Percentiles rank a stretch among this genome's conserved stretches.
phyloP scores from a whole-genome alignment of 768 basidiomycete genomes.

The Rhizopogon vulgaris region DNA sequence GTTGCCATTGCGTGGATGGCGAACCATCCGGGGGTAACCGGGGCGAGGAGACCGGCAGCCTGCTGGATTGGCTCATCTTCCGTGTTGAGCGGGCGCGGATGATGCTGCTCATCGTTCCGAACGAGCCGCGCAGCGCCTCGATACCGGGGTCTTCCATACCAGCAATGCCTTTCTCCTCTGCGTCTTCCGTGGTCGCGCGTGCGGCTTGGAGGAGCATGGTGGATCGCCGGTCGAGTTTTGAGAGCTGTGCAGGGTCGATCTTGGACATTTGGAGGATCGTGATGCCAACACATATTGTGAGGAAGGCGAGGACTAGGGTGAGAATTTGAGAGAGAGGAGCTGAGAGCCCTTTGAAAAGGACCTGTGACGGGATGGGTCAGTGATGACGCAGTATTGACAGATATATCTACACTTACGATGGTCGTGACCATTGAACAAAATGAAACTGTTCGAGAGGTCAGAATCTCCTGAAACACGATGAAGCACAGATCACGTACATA shows the following conservation, averaged over 20 bases:
- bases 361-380: slow-evolving; percentile 30
- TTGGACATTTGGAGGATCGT: slow-evolving; percentile 94
- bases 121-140: slow-evolving; percentile 85
- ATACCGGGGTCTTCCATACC: slow-evolving; percentile 88
- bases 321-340: slow-evolving; percentile 75
- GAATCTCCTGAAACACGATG: not conserved
- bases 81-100: slow-evolving; percentile 61
- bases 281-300: slow-evolving; percentile 89
- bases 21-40: slow-evolving; percentile 14
- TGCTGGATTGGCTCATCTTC: slow-evolving; percentile 44
- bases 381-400: not conserved
- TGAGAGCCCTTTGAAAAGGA: slow-evolving; percentile 86
- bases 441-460: slow-evolving; percentile 45
- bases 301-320: slow-evolving; percentile 87
- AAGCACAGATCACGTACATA: slow-evolving; percentile 46
- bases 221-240: slow-evolving; percentile 79
- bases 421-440: slow-evolving; percentile 83
- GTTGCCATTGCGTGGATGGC: slow-evolving; percentile 18
- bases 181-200: slow-evolving; percentile 54
- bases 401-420: slow-evolving; percentile 43
- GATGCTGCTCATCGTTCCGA: slow-evolving; percentile 88
- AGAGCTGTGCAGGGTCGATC: slow-evolving; percentile 78
- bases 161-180: slow-evolving; percentile 50
- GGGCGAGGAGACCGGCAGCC: slow-evolving; percentile 17
- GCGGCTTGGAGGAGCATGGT: slow-evolving; percentile 91